A percentile compares a stretch with the other conserved stretches of the same genome.
Conservation (phyloP, 306 rosid genomes). For the Vigna radiata region DNA sequence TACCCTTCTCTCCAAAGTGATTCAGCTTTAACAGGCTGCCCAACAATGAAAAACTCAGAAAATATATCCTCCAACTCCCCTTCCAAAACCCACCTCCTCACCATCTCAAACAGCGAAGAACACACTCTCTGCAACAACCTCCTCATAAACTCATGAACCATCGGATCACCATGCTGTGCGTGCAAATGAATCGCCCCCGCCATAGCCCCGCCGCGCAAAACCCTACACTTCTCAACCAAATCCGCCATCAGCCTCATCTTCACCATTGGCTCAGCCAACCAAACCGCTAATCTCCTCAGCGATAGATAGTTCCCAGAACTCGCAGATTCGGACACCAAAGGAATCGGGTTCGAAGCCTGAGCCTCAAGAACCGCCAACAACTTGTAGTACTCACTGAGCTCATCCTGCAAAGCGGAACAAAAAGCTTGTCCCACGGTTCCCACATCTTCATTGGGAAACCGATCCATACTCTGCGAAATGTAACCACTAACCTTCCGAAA, state of each 20-base stretch:
- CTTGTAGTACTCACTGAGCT: constrained; percentile 90
- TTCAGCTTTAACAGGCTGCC: constrained; percentile 95
- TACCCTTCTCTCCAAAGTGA: constrained; percentile 98
- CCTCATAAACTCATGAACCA: constrained; percentile 87
- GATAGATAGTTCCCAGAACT: constrained; percentile 81
- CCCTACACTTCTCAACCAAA: constrained; percentile 90
- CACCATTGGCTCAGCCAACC: constrained; percentile 96
- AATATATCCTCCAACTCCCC: constrained; percentile 95
- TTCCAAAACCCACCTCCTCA: constrained; percentile 91
- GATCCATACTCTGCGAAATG: constrained; percentile 73
- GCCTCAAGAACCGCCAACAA: constrained; percentile 86
- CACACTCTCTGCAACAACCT: constrained; percentile 82
- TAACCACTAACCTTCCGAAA: constrained; percentile 80
- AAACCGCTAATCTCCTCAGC: constrained; percentile 78
- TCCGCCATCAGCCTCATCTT: constrained; percentile 95
- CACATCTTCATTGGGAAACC: constrained; percentile 79
- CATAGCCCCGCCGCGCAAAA: constrained; percentile 91
- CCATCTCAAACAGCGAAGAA: constrained; percentile 94
- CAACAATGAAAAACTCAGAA: constrained; percentile 83
- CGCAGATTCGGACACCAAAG: constrained; percentile 70
- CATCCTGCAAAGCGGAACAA: constrained; percentile 94
- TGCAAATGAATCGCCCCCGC: constrained; percentile 91
- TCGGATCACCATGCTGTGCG: constrained; percentile 93
- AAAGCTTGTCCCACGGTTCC: constrained; percentile 95
- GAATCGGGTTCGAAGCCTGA: constrained; percentile 85